Evolutionary conservation across 2,329 filamentous ascomycete genomes (phyloP).

Genomic region (Talaromyces atroroseus): DNA sequence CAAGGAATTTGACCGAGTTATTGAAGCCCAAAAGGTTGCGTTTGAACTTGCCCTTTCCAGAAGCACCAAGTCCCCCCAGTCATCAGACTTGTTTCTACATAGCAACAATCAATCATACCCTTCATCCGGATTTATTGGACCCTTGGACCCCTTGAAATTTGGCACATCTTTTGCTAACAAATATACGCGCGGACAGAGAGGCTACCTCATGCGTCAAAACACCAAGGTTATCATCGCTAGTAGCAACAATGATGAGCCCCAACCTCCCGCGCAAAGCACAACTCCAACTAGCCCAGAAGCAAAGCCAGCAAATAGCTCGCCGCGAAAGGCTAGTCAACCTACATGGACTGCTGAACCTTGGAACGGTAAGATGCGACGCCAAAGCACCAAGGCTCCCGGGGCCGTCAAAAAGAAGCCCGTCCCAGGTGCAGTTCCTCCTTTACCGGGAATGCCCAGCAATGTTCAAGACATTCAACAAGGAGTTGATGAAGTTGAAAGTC

Average conservation of each 20-base stretch:
- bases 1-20: constrained; percentile 88
- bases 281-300: constrained; percentile 38
- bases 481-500: constrained; percentile 63
- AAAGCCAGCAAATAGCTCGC: constrained; percentile 62
- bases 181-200: constrained; percentile 64
- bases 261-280: constrained; percentile 20
- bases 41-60: constrained; percentile 44
- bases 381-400: constrained; percentile 55
- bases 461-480: constrained; percentile 58
- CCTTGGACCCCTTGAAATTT: constrained; percentile 26
- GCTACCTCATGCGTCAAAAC: constrained; percentile 97
- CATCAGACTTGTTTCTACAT: constrained; percentile 13
- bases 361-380: constrained; percentile 73
- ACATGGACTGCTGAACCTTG: constrained; percentile 97
- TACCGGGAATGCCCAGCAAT: constrained; percentile 84
- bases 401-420: constrained; percentile 56
- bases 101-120: constrained; percentile 17
- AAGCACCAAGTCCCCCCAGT: constrained; percentile 21
- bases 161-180: constrained; percentile 17
- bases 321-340: constrained; percentile 74
- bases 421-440: constrained; percentile 66
- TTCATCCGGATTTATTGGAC: constrained; percentile 20
- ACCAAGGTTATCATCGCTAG: constrained; percentile 95
- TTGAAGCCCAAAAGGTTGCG: constrained; percentile 93
- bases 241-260: constrained; percentile 53